Conservation (phyloP, 306 rosid species). For the Acacia melanoxylon region DNA sequence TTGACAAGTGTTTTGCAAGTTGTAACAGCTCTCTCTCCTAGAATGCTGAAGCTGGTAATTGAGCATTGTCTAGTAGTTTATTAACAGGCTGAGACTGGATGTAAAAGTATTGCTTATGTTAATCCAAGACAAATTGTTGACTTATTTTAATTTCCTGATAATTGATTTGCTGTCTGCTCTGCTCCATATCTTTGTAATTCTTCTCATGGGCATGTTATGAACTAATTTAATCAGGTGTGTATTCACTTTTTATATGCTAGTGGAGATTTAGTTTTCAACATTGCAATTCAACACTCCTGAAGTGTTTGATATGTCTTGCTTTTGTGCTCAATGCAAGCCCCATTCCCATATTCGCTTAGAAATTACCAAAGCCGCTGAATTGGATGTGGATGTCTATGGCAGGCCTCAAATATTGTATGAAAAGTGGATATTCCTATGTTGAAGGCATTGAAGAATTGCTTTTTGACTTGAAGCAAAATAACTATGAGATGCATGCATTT, state of each 20-base stretch:
- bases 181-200: slow-evolving; percentile 2
- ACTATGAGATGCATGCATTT: slow-evolving; percentile 94
- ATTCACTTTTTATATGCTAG: background rate
- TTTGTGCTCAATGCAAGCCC: background rate
- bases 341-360: background rate
- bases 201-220: background rate
- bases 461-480: slow-evolving; percentile 56
- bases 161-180: slow-evolving; percentile 1
- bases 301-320: background rate
- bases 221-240: background rate
- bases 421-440: slow-evolving; percentile 67
- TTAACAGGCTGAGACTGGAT: background rate
- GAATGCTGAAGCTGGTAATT: background rate
- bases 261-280: slow-evolving; percentile 2
- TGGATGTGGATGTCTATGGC: slow-evolving; percentile 32
- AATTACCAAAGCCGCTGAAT: slow-evolving; percentile 28
- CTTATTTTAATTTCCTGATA: background rate
- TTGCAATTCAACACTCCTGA: slow-evolving; percentile 16
- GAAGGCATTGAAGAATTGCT: slow-evolving; percentile 83
- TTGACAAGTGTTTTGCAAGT: background rate
- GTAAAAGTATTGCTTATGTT: slow-evolving; percentile 20
- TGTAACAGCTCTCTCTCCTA: slow-evolving; percentile 17
- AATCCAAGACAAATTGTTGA: slow-evolving; percentile 12
- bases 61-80: background rate
- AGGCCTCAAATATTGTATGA: slow-evolving; percentile 89